phyloP scores from a whole-genome alignment of 768 basidiomycete species.

The Kwoniella sp. region DNA sequence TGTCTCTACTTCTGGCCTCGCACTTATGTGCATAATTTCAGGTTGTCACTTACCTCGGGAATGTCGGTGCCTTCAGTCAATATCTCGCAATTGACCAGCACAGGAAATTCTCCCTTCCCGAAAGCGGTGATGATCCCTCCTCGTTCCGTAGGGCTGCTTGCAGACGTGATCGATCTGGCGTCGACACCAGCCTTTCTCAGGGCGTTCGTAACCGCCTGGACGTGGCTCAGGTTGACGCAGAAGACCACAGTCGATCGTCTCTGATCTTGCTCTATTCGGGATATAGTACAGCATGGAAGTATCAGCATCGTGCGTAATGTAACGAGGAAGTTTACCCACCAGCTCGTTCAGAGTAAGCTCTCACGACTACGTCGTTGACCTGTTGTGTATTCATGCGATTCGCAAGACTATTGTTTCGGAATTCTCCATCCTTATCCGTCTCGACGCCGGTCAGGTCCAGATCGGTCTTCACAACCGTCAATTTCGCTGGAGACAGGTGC shows the following conservation, averaged over 20 bases:
- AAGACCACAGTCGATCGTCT: conserved; percentile 89
- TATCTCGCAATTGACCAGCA: conserved; percentile 93
- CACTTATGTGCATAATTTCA: not conserved
- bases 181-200: conserved; percentile 79
- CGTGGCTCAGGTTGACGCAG: conserved; percentile 81
- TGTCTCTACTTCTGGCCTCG: not conserved
- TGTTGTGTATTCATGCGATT: conserved; percentile 77
- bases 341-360: conserved; percentile 82
- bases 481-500: conserved; percentile 85
- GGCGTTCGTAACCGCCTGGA: conserved; percentile 68
- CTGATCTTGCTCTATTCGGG: conserved; percentile 56
- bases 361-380: conserved; percentile 75
- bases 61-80: conserved; percentile 94
- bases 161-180: conserved; percentile 75
- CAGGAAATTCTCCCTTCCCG: conserved; percentile 72
- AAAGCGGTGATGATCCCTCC: conserved; percentile 69
- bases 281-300: not conserved
- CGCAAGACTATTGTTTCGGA: conserved; percentile 73
- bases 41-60: conserved; percentile 62
- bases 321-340: conserved; percentile 59
- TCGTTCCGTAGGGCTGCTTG: conserved; percentile 68
- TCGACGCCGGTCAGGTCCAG: conserved; percentile 71
- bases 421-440: conserved; percentile 73
- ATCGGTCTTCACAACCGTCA: conserved; percentile 76
- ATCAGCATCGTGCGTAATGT: conserved; percentile 1